Evolutionary conservation across 768 basidiomycete species (phyloP).

Genomic region (Auricularia heimuer): DNA sequence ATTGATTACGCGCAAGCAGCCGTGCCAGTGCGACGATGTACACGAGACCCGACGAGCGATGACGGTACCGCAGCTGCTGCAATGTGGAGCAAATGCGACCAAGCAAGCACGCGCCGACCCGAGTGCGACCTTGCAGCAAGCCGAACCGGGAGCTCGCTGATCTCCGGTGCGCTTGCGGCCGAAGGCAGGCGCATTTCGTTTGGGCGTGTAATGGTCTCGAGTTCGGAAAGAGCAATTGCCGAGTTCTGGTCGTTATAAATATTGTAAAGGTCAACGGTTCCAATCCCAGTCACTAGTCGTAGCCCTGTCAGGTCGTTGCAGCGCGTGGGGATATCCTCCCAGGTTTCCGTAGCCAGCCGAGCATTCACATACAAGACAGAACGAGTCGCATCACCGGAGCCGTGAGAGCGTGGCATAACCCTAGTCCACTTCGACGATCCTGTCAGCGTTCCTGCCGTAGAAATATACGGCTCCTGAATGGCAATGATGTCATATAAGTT

Average conservation of each 20-base stretch:
- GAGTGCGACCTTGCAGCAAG: too few species aligned
- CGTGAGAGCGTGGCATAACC: neutral
- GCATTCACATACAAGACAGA: conserved; percentile 18
- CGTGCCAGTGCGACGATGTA: too few species aligned
- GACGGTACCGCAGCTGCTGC: too few species aligned
- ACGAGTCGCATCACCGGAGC: neutral
- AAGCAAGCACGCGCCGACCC: too few species aligned
- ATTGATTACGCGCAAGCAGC: too few species aligned
- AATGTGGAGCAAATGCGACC: too few species aligned
- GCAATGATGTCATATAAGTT: neutral
- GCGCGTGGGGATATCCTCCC: conserved; percentile 14
- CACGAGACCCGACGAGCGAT: too few species aligned
- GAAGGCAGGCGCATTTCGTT: too few species aligned
- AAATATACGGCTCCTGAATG: neutral
- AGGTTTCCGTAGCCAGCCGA: conserved; percentile 10
- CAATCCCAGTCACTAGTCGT: conserved; percentile 10
- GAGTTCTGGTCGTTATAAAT: conserved; percentile 26
- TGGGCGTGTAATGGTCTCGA: too few species aligned
- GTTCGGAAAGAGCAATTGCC: neutral
- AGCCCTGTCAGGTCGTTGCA: conserved; percentile 21
- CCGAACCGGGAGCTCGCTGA: too few species aligned
- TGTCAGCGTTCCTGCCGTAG: neutral
- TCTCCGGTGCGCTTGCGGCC: too few species aligned
- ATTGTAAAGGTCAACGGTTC: conserved; percentile 24
- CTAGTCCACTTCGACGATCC: neutral